These are phyloP conservation scores for Medicago arabica DNA, from an alignment of 306 rosid species.

Conservation along the genomic window DNA sequence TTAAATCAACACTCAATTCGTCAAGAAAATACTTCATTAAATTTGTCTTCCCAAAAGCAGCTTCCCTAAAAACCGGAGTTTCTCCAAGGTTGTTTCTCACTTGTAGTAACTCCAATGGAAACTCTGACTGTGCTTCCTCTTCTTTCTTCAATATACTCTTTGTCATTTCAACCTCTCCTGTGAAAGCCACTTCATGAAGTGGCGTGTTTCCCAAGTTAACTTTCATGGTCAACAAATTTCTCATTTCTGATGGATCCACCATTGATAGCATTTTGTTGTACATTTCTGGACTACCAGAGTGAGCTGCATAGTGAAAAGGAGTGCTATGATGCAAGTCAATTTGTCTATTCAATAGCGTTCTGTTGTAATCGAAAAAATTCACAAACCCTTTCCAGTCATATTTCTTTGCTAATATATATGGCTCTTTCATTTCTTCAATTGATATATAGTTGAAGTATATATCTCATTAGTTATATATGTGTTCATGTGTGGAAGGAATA, in stretches of 20 bases:
- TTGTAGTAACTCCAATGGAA: neutral
- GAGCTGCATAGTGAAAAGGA: slow-evolving; percentile 50
- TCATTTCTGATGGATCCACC: neutral
- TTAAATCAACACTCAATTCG: neutral
- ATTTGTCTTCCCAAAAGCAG: slow-evolving; percentile 43
- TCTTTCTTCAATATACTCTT: slow-evolving; percentile 30
- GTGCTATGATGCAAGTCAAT: slow-evolving; percentile 40
- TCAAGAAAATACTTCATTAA: slow-evolving; percentile 19
- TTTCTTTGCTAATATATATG: slow-evolving; percentile 42
- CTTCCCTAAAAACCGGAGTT: slow-evolving; percentile 43
- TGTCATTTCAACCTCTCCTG: slow-evolving; percentile 41
- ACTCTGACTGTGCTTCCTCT: neutral
- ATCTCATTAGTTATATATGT: neutral
- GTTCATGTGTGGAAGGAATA: neutral
- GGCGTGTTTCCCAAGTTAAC: slow-evolving; percentile 47
- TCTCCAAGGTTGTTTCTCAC: slow-evolving; percentile 41
- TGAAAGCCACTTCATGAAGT: slow-evolving; percentile 50
- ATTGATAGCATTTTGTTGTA: slow-evolving; percentile 29
- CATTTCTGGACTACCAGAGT: slow-evolving; percentile 32
- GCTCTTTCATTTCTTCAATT: slow-evolving; percentile 38
- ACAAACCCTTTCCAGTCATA: slow-evolving; percentile 34
- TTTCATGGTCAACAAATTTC: slow-evolving; percentile 38
- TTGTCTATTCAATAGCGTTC: neutral
- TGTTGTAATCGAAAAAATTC: neutral
- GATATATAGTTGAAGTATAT: neutral